Evolutionary conservation across 805 yeast genomes (phyloP).

Genomic region (Candida bentonensis): DNA sequence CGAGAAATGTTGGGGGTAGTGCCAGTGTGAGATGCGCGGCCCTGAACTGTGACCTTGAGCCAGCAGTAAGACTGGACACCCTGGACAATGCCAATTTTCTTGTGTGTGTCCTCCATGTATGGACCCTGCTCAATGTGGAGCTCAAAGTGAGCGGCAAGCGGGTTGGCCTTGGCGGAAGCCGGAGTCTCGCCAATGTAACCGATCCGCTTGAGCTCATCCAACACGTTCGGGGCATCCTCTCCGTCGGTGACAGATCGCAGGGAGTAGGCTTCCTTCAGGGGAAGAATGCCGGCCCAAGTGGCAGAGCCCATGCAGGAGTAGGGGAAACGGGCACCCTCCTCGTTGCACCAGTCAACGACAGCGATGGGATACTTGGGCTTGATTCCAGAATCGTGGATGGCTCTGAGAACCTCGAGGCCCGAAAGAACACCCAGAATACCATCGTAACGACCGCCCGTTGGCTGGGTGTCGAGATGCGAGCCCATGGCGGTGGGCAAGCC

Average conservation of each 20-base stretch:
- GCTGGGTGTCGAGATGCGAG: constrained; percentile 65
- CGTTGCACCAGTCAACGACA: constrained; percentile 59
- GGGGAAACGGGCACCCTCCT: constrained; percentile 72
- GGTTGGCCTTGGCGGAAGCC: constrained; percentile 35
- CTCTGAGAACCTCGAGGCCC: constrained; percentile 53
- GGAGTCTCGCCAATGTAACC: constrained; percentile 44
- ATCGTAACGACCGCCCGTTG: constrained; percentile 66
- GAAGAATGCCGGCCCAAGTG: constrained; percentile 46
- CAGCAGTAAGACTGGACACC: constrained; percentile 58
- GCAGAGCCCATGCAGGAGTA: constrained; percentile 50
- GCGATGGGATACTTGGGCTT: constrained; percentile 56
- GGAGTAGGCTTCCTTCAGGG: constrained; percentile 35
- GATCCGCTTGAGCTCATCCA: constrained; percentile 41
- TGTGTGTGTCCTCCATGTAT: constrained; percentile 39
- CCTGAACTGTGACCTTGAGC: constrained; percentile 42
- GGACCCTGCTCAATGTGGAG: constrained; percentile 73
- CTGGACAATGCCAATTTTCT: constrained; percentile 48
- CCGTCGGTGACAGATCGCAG: constrained; percentile 41
- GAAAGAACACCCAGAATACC: constrained; percentile 58
- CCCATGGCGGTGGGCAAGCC: constrained; percentile 52
- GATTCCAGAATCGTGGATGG: constrained; percentile 43
- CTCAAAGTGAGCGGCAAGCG: constrained; percentile 57
- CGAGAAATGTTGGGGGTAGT: constrained; percentile 53
- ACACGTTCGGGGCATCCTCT: constrained; percentile 30
- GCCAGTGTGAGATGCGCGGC: constrained; percentile 61